Evolutionary conservation across 495 filamentous ascomycete genomes (phyloP).

Genomic region (Chlorociboria aeruginascens): DNA sequence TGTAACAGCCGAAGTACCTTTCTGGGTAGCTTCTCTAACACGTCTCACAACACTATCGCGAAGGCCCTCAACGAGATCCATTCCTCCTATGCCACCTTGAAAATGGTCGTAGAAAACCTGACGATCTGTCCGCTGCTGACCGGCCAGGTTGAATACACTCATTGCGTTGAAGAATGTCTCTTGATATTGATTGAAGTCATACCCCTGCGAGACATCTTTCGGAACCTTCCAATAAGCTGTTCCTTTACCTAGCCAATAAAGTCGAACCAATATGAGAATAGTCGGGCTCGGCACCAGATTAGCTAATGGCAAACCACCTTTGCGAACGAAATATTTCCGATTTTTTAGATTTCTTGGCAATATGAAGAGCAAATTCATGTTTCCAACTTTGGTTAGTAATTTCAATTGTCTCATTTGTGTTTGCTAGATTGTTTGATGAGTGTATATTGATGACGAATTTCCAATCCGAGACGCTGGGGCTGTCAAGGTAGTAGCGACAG

Average conservation of each 20-base stretch:
- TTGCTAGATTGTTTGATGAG: not conserved
- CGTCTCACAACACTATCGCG: not conserved
- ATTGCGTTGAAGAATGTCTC: constrained; percentile 7
- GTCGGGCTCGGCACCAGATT: not conserved
- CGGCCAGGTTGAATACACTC: not conserved
- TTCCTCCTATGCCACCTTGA: not conserved
- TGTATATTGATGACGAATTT: not conserved
- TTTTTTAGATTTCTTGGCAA: not conserved
- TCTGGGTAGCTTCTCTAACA: not conserved
- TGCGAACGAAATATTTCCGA: constrained; percentile 3
- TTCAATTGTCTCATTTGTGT: too few relatives aligned
- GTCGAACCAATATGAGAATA: not conserved
- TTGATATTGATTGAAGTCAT: constrained; percentile 9
- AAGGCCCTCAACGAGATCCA: constrained; percentile 1
- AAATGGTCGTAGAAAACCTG: not conserved
- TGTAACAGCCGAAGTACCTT: not conserved
- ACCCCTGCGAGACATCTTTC: not conserved
- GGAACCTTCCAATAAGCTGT: constrained; percentile 14
- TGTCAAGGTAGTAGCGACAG: not conserved
- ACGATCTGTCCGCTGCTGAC: not conserved
- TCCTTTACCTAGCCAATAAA: not conserved
- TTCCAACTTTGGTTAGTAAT: too few relatives aligned
- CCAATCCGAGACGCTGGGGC: not conserved
- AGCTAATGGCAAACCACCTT: too few relatives aligned
- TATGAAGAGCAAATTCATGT: too few relatives aligned